A percentile compares a stretch with the other conserved stretches of the same genome.
Evolutionary conservation across 352 stramenopile genomes (phyloP).

Genomic region (Blastocystis sp.): DNA sequence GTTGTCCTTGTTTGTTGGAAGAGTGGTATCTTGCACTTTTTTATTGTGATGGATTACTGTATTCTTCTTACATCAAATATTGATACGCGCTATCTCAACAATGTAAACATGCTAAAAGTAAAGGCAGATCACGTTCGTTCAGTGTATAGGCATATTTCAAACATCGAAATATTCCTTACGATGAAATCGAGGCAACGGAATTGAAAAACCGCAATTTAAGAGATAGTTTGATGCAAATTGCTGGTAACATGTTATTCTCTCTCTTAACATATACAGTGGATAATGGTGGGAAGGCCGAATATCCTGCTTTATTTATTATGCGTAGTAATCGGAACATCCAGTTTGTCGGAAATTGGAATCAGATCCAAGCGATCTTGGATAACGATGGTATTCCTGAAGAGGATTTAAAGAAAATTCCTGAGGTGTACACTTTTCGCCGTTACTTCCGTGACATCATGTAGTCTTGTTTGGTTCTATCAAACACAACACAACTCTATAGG

Average conservation of each 20-base stretch:
- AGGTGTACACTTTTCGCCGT: conserved; percentile 2
- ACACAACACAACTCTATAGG: conserved; percentile 5
- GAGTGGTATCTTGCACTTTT: not conserved
- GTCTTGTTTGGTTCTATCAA: not conserved
- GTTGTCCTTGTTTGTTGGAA: not conserved
- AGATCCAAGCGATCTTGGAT: conserved; percentile 28
- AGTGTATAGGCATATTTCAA: not conserved
- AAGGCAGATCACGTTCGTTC: not conserved
- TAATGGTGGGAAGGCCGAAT: conserved; percentile 12
- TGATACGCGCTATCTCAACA: conserved; percentile 31
- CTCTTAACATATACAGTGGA: not conserved
- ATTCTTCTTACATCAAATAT: conserved; percentile 53
- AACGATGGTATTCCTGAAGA: not conserved
- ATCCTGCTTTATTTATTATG: conserved; percentile 44
- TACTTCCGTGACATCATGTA: conserved; percentile 54
- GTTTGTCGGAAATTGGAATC: conserved; percentile 41
- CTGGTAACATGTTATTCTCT: not conserved
- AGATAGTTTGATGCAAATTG: not conserved
- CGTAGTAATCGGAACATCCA: conserved; percentile 58
- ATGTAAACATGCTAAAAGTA: conserved; percentile 40
- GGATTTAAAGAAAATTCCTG: not conserved
- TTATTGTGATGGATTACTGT: conserved; percentile 23
- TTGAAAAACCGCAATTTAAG: not conserved
- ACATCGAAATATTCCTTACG: conserved; percentile 16
- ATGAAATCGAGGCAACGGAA: conserved; percentile 15